Evolutionary conservation across 1,284 basidiomycete genomes (phyloP).

Genomic region (Phenoliferia sp.): DNA sequence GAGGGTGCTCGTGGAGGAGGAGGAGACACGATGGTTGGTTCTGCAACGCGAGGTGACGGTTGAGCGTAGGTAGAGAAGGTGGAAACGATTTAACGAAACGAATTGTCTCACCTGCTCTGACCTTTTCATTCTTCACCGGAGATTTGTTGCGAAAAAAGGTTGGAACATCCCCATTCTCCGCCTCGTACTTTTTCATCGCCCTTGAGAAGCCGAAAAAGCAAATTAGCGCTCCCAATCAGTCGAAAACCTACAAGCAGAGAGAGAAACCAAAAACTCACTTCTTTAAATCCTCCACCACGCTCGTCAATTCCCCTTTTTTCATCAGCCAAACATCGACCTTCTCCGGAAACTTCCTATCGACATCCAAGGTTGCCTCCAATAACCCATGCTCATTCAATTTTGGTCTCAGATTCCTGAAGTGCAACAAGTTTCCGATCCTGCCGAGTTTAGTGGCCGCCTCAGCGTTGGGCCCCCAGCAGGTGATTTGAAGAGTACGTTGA

Average conservation of each 20-base stretch:
- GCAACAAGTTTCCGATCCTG: background rate
- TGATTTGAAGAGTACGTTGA: background rate
- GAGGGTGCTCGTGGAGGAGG: no score
- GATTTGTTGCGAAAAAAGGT: no score
- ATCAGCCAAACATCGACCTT: slow-evolving; percentile 5
- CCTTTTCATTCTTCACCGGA: background rate
- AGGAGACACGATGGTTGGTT: background rate
- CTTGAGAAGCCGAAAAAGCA: background rate
- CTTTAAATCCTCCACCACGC: background rate
- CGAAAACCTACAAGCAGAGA: background rate
- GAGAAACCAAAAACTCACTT: background rate
- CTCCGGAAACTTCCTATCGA: slow-evolving; percentile 5
- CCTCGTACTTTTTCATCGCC: background rate
- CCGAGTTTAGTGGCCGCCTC: background rate
- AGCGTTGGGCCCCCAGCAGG: background rate
- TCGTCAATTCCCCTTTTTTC: background rate
- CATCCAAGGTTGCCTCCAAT: slow-evolving; percentile 18
- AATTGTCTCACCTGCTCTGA: no score
- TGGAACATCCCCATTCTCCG: background rate
- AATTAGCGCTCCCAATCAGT: no score
- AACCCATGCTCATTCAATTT: background rate
- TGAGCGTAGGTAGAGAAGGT: no score
- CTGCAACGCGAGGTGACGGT: background rate
- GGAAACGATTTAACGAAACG: no score
- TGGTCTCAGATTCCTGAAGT: no score